Conservation (phyloP, 164 flowering plant genomes). For the Vitis labrusca region DNA sequence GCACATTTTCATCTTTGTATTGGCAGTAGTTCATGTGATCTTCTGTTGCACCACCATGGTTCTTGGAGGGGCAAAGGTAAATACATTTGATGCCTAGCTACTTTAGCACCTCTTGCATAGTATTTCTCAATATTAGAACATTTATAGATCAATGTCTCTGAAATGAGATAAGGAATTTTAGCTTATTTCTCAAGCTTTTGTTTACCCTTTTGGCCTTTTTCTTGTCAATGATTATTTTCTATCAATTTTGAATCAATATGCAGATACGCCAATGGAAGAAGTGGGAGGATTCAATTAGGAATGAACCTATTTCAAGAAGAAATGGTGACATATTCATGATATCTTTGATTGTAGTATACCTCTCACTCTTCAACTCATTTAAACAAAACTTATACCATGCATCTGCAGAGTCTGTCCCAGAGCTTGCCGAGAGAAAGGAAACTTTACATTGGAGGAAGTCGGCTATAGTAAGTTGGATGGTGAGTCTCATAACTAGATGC, state of each 20-base stretch:
- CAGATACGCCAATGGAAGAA: constrained; percentile 41
- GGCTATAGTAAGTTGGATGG: constrained; percentile 41
- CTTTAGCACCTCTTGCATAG: too few species aligned
- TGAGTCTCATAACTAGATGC: constrained; percentile 15
- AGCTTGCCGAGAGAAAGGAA: background rate
- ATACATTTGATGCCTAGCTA: background rate
- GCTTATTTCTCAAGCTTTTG: too few species aligned
- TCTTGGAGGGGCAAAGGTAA: constrained; percentile 46
- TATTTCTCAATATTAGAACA: background rate
- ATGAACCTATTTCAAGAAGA: background rate
- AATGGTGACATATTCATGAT: constrained; percentile 12
- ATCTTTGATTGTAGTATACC: background rate
- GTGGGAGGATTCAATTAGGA: constrained; percentile 31
- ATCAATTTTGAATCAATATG: background rate
- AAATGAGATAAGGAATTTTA: too few species aligned
- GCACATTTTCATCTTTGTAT: constrained; percentile 86
- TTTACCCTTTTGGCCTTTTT: too few species aligned
- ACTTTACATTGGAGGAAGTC: constrained; percentile 37
- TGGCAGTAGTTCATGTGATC: constrained; percentile 81
- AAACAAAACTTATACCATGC: background rate
- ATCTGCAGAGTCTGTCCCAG: constrained; percentile 6
- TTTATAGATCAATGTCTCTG: background rate
- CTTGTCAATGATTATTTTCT: background rate
- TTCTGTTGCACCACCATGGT: constrained; percentile 51
- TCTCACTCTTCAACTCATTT: too few species aligned